phyloP scores from a whole-genome alignment of 495 filamentous ascomycete species.

The Podospora conica region DNA sequence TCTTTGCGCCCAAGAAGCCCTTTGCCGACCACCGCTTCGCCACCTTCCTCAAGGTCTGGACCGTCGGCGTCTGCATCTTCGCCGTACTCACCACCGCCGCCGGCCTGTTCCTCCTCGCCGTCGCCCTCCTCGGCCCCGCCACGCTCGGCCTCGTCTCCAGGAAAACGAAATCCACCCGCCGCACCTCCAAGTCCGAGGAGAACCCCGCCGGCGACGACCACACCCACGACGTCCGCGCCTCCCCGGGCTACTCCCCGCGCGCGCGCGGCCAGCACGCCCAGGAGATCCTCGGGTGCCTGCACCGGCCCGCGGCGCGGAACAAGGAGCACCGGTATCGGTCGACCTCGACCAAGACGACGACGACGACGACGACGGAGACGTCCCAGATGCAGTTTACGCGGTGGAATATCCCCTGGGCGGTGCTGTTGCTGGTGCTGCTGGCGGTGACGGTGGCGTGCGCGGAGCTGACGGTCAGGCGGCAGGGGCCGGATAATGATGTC shows the following conservation, averaged over 20 bases:
- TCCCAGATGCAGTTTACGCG: conserved; percentile 19
- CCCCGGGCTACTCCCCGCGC: conserved; percentile 16
- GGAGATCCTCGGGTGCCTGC: conserved; percentile 22
- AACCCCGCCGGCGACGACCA: conserved; percentile 15
- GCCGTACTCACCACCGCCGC: conserved; percentile 25
- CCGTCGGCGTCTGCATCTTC: conserved; percentile 25
- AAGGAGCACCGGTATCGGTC: conserved; percentile 19
- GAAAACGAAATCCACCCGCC: not conserved
- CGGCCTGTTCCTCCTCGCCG: conserved; percentile 19
- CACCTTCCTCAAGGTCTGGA: conserved; percentile 24
- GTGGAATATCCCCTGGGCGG: conserved; percentile 26
- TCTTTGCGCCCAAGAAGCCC: conserved; percentile 26
- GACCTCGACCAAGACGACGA: conserved; percentile 11
- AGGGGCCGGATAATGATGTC: conserved; percentile 21
- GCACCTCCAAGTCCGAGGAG: not conserved
- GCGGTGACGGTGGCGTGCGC: conserved; percentile 18
- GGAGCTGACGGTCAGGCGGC: conserved; percentile 21
- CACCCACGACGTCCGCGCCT: conserved; percentile 9
- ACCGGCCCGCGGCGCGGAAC: conserved; percentile 18
- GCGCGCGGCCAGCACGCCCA: conserved; percentile 22
- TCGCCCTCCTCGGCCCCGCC: conserved; percentile 16
- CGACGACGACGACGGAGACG: conserved; percentile 10
- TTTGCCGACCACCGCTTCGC: conserved; percentile 20
- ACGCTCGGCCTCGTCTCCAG: conserved; percentile 9
- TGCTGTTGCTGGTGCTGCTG: conserved; percentile 22